Percentiles rank a stretch among this genome's conserved stretches.
phyloP scores from a whole-genome alignment of 106 monocot species.

The Narthecium ossifragum region DNA sequence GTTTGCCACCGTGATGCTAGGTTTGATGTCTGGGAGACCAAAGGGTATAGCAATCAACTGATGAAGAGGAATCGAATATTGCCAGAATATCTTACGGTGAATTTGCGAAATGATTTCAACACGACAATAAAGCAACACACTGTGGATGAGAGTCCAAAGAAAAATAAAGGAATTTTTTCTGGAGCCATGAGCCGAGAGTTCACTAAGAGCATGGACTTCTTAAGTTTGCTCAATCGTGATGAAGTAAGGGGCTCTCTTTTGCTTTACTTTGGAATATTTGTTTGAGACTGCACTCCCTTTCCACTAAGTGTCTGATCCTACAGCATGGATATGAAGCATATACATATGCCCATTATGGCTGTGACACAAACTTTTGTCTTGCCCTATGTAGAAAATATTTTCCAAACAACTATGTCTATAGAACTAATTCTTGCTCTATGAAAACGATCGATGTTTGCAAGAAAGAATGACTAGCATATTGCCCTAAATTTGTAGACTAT shows the following conservation, averaged over 20 bases:
- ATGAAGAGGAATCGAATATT: conserved; percentile 62
- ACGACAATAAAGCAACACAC: conserved; percentile 13
- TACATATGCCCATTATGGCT: not conserved
- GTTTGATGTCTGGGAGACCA: conserved; percentile 85
- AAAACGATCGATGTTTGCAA: too few relatives aligned
- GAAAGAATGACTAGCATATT: too few relatives aligned
- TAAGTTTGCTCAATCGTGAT: conserved; percentile 50
- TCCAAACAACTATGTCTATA: too few relatives aligned
- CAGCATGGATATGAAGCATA: too few relatives aligned
- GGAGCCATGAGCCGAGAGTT: conserved; percentile 14
- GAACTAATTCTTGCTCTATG: too few relatives aligned
- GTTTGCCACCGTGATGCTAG: conserved; percentile 75
- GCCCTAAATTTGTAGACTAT: too few relatives aligned
- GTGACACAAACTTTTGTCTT: not conserved
- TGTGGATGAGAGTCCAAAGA: conserved; percentile 12
- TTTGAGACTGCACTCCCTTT: too few relatives aligned
- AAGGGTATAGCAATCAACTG: conserved; percentile 59
- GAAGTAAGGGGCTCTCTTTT: conserved; percentile 82
- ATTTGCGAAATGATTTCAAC: conserved; percentile 21
- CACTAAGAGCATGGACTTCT: conserved; percentile 48
- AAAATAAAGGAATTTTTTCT: conserved; percentile 14
- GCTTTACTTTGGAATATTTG: too few relatives aligned
- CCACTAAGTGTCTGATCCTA: too few relatives aligned
- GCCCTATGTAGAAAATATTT: too few relatives aligned
- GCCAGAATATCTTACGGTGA: conserved; percentile 48